phyloP scores from a whole-genome alignment of 768 basidiomycete genomes.

The Kondoa subrosea region DNA sequence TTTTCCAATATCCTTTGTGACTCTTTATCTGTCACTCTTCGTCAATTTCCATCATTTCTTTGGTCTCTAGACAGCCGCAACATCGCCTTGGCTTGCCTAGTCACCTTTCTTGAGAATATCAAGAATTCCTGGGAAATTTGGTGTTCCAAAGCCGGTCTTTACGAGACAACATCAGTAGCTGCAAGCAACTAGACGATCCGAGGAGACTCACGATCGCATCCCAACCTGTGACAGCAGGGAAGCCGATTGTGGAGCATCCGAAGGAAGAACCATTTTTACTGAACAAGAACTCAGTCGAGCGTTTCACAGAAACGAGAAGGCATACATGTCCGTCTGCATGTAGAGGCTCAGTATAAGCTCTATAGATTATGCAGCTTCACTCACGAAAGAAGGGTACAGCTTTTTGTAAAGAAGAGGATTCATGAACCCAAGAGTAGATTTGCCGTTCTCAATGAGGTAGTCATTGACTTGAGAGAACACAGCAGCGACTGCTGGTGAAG shows the following conservation, averaged over 20 bases:
- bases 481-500: neutral
- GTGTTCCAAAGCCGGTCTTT: neutral
- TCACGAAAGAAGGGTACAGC: neutral
- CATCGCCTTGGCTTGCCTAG: no score
- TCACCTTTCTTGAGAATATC: neutral
- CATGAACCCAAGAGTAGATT: neutral
- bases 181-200: neutral
- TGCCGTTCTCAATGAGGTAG: neutral
- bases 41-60: no score
- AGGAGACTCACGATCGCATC: neutral
- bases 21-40: no score
- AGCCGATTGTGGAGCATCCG: slow-evolving; percentile 2
- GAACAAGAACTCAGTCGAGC: no score
- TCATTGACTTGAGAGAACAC: slow-evolving; percentile 4
- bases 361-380: no score
- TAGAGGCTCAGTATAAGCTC: no score
- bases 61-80: no score
- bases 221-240: slow-evolving; percentile 1
- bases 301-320: no score
- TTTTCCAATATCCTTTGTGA: no score
- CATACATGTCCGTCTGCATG: neutral
- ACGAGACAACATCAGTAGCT: neutral
- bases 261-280: neutral
- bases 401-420: slow-evolving; percentile 8
- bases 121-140: neutral